phyloP scores from a whole-genome alignment of 2,329 filamentous ascomycete species.

The Pseudocercospora macadamiae region DNA sequence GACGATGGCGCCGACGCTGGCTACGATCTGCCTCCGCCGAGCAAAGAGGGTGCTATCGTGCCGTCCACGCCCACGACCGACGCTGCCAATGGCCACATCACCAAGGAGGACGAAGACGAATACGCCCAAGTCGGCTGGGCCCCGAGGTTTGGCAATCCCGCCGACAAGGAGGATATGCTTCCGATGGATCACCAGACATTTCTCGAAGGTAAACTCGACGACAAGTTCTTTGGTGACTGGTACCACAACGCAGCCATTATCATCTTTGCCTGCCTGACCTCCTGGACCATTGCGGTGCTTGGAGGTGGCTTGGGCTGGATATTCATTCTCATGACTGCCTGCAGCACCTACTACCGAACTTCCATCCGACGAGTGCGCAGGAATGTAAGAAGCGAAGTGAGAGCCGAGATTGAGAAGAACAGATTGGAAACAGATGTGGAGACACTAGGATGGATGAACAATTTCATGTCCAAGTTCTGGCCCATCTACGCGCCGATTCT shows the following conservation, averaged over 20 bases:
- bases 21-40: conserved; percentile 77
- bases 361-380: conserved; percentile 90
- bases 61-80: conserved; percentile 52
- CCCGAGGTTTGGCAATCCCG: conserved; percentile 76
- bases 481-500: conserved; percentile 96
- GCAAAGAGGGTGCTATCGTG: conserved; percentile 68
- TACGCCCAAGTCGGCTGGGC: conserved; percentile 77
- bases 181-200: conserved; percentile 81
- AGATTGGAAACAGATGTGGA: conserved; percentile 88
- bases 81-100: conserved; percentile 53
- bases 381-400: conserved; percentile 94
- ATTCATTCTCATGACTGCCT: conserved; percentile 87
- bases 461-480: conserved; percentile 98
- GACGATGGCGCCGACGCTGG: conserved; percentile 69
- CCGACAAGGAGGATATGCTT: conserved; percentile 55
- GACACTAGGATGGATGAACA: conserved; percentile 98
- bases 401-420: conserved; percentile 83
- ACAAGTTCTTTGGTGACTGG: conserved; percentile 96
- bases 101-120: conserved; percentile 55
- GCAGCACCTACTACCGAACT: conserved; percentile 94
- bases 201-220: conserved; percentile 79
- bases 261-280: conserved; percentile 84
- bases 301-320: conserved; percentile 93
- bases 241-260: conserved; percentile 97
- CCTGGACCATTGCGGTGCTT: conserved; percentile 86